These are phyloP conservation scores for Stephanodiscus minutulus DNA, from an alignment of 108 stramenopile species.

Conservation along the genomic window DNA sequence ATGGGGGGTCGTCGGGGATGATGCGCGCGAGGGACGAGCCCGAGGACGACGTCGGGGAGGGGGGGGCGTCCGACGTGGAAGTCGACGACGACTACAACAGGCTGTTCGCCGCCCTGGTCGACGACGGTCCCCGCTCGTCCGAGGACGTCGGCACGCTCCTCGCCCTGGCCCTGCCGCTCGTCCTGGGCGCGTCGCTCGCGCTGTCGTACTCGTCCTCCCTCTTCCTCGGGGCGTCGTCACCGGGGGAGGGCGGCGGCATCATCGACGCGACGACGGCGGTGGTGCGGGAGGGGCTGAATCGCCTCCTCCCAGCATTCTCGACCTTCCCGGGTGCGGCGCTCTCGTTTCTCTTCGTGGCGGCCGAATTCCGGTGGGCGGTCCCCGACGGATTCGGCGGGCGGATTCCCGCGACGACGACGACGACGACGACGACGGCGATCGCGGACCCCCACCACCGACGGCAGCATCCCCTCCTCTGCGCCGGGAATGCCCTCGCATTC, in stretches of 20 bases:
- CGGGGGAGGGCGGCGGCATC: too few species aligned
- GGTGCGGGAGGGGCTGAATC: background rate
- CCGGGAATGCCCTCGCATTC: slow-evolving; percentile 27
- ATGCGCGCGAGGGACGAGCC: background rate
- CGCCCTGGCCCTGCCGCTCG: slow-evolving; percentile 26
- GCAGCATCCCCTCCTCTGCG: slow-evolving; percentile 3
- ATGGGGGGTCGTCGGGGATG: background rate
- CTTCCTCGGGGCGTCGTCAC: too few species aligned
- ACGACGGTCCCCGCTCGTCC: slow-evolving; percentile 24
- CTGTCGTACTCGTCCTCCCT: slow-evolving; percentile 20
- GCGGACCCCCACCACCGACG: background rate
- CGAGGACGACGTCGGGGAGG: background rate
- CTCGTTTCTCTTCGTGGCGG: slow-evolving; percentile 27
- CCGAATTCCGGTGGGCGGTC: slow-evolving; percentile 34
- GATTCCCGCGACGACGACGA: too few species aligned
- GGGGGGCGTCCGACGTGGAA: background rate
- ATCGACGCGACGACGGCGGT: background rate
- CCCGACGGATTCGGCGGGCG: background rate
- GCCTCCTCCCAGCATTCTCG: slow-evolving; percentile 6
- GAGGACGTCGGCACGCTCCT: slow-evolving; percentile 12
- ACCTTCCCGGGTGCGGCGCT: slow-evolving; percentile 22
- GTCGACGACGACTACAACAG: background rate
- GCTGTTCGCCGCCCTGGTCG: slow-evolving; percentile 24
- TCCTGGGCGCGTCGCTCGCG: slow-evolving; percentile 24
- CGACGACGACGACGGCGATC: background rate